These are phyloP conservation scores for Oryza glaberrima DNA, from an alignment of 176 grass and related monocot genomes.

Conservation along the genomic window DNA sequence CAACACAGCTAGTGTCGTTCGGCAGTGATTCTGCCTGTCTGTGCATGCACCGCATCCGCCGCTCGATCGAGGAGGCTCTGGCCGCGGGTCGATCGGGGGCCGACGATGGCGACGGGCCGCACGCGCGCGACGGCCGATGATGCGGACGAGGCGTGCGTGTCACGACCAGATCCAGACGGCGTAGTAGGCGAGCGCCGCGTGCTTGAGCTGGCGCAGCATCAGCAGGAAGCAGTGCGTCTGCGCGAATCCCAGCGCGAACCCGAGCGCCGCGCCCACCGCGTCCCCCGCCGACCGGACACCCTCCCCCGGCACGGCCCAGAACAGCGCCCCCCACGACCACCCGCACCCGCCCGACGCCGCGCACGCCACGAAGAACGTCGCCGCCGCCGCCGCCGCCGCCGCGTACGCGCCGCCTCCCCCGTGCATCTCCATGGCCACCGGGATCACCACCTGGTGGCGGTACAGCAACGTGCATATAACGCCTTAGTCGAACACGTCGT, in stretches of 20 bases:
- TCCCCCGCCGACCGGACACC: slow-evolving; percentile 10
- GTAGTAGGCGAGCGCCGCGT: slow-evolving; percentile 35
- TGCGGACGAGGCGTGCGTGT: not conserved
- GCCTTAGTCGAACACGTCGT: not conserved
- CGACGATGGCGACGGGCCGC: not conserved
- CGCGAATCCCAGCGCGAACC: slow-evolving; percentile 1
- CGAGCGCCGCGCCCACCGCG: not conserved
- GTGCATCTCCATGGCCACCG: not conserved
- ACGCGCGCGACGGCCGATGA: not conserved
- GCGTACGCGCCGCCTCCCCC: not conserved
- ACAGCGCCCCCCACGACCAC: slow-evolving; percentile 46
- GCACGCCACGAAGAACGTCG: slow-evolving; percentile 13
- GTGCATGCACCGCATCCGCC: not conserved
- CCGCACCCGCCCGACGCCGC: slow-evolving; percentile 30
- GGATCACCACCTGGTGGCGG: not conserved
- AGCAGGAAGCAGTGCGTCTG: slow-evolving; percentile 38
- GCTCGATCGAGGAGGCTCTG: too few species aligned
- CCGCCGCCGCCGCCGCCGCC: not conserved
- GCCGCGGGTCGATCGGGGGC: too few species aligned
- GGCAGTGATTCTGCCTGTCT: not conserved
- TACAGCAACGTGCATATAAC: not conserved
- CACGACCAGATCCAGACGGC: slow-evolving; percentile 44
- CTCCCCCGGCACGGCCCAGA: slow-evolving; percentile 5
- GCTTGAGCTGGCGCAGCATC: slow-evolving; percentile 45
- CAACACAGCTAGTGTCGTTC: not conserved